These are phyloP conservation scores for Achaetomiella virescens DNA, from an alignment of 495 filamentous ascomycete genomes.

Conservation along the genomic window DNA sequence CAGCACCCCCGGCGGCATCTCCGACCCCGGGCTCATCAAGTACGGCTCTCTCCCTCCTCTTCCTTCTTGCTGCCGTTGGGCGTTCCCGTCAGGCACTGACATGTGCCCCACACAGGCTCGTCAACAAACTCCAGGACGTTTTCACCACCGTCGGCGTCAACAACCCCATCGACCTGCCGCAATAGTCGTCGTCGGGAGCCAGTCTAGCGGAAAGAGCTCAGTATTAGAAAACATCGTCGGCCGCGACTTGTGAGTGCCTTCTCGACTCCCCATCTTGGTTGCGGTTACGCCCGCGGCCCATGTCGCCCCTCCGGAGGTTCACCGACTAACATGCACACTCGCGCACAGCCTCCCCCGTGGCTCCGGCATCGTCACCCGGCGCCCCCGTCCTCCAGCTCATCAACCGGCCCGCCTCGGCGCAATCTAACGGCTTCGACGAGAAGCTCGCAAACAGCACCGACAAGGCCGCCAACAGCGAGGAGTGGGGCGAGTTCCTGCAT, in stretches of 20 bases:
- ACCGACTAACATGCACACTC: conserved; percentile 11
- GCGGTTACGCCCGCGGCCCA: conserved; percentile 4
- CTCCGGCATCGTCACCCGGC: conserved; percentile 93
- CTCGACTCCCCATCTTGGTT: conserved; percentile 5
- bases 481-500: conserved; percentile 99
- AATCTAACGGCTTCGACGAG: conserved; percentile 72
- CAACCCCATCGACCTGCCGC: conserved; percentile 98
- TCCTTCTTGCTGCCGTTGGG: neutral
- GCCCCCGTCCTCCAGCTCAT: conserved; percentile 95
- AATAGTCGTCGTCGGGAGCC: conserved; percentile 98
- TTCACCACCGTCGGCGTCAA: conserved; percentile 97
- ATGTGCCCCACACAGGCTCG: conserved; percentile 56
- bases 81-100: conserved; percentile 22
- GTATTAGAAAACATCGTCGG: conserved; percentile 99
- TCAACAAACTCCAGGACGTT: conserved; percentile 99
- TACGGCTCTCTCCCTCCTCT: conserved; percentile 19
- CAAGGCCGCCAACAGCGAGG: conserved; percentile 81
- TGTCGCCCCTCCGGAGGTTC: neutral
- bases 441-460: conserved; percentile 60
- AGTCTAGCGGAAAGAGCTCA: conserved; percentile 99
- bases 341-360: conserved; percentile 81
- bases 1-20: conserved; percentile 46
- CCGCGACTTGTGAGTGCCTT: conserved; percentile 79
- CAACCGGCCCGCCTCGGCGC: conserved; percentile 59
- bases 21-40: conserved; percentile 56